phyloP scores from a whole-genome alignment of 345 rosid genomes.

The Heritiera littoralis region DNA sequence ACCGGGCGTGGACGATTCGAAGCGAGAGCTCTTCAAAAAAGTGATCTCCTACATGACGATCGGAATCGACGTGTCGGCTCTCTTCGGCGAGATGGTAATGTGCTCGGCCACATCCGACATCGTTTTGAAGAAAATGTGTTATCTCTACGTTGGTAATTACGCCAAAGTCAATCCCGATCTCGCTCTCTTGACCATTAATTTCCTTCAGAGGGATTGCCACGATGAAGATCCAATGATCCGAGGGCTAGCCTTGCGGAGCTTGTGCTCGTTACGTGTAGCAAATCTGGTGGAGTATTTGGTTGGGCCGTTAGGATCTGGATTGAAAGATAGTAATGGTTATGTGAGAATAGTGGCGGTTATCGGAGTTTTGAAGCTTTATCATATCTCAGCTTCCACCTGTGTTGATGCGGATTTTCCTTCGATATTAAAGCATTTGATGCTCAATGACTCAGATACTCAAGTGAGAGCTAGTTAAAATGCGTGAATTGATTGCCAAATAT shows the following conservation, averaged over 20 bases:
- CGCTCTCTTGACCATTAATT: constrained; percentile 86
- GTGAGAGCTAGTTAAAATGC: constrained; percentile 37
- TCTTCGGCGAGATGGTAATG: constrained; percentile 99
- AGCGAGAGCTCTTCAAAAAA: constrained; percentile 92
- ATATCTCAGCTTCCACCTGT: constrained; percentile 80
- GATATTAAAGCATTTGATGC: constrained; percentile 82
- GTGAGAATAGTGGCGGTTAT: constrained; percentile 86
- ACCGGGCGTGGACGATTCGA: constrained; percentile 92
- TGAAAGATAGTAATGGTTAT: constrained; percentile 81
- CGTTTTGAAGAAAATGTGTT: constrained; percentile 98
- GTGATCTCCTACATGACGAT: constrained; percentile 94
- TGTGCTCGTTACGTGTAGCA: constrained; percentile 82
- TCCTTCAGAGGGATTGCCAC: constrained; percentile 95
- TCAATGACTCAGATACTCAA: constrained; percentile 83
- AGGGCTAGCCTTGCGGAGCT: constrained; percentile 89
- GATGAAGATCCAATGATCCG: constrained; percentile 97
- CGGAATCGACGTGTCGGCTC: constrained; percentile 88
- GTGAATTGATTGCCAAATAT: background rate
- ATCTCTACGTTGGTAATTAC: constrained; percentile 93
- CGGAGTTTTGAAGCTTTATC: constrained; percentile 91
- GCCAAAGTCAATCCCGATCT: constrained; percentile 97
- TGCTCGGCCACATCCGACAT: constrained; percentile 98
- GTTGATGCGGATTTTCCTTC: constrained; percentile 85
- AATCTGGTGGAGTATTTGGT: constrained; percentile 97
- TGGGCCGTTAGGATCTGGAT: constrained; percentile 83